Evolutionary conservation across 495 filamentous ascomycete genomes (phyloP), one percentile per base, ranked within the genome.

Genomic region (Cercophora newfieldiana): DNA sequence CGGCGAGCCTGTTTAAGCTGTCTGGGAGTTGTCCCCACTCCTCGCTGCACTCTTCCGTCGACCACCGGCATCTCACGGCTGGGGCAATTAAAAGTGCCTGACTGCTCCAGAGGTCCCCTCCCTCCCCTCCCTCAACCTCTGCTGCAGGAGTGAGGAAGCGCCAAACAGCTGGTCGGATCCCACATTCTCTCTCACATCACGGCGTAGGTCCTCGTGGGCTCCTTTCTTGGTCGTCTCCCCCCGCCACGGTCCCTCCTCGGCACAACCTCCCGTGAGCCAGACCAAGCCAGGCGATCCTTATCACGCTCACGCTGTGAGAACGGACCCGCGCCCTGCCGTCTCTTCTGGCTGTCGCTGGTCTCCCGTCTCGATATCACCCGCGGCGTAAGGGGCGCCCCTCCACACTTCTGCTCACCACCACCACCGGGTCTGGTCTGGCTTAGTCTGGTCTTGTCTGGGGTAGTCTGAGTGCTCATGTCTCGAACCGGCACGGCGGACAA

Each of bases 341-440:
- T 37, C 25, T 37, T n/a, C 31, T 24, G 14, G 16, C 54, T 16
- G 54, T 24, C 7, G 16, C 54, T 16, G 54, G 47, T 49, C 31
- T 59, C 29, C 59, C n/a, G 50, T 56, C 51, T 58, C 44, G 54
- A 62, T 59, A 63, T 63, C 62, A 59, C 16, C 59, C 61, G 57
- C 57, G 30, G 64, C 63, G 65, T 58, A 74, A 68, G 70, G 74
- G 69, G 72, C 74, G 70, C 72, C 74, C 74, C 71, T 58, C 68
- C 67, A 60, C 63, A 57, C 66, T n/a, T 57, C 33, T n/a, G 33
- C 28, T 30, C 51, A 30, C 18, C 66, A 44, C 22, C 31, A 47
- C 7, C 16, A 59, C 59, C 24, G 28, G 54, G 26, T 56, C 24
- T 58, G 55, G 44, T 33, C n/a, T n/a, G n/a, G n/a, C n/a, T n/a